Evolutionary conservation across 805 yeast genomes (phyloP).

Genomic region (Cyberlindnera subsufficiens): DNA sequence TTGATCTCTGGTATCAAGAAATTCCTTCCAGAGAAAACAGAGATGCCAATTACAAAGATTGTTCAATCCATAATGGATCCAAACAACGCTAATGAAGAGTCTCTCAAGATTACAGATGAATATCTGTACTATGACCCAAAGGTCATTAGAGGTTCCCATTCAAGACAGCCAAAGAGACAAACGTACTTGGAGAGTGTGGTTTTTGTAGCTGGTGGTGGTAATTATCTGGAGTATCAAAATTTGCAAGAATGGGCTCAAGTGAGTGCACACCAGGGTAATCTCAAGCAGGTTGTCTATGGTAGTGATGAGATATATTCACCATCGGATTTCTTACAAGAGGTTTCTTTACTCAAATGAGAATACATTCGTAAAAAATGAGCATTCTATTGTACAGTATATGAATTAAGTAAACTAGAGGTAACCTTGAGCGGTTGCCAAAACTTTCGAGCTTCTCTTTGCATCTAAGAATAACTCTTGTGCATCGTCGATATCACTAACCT

Average conservation of each 20-base stretch:
- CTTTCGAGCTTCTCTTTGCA: constrained; percentile 71
- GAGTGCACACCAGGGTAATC: constrained; percentile 30
- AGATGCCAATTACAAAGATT: constrained; percentile 82
- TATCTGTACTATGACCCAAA: constrained; percentile 89
- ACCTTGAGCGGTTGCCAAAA: constrained; percentile 37
- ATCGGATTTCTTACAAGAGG: constrained; percentile 59
- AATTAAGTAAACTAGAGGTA: constrained; percentile 24
- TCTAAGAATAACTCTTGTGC: constrained; percentile 80
- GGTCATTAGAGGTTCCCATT: constrained; percentile 78
- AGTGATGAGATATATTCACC: constrained; percentile 76
- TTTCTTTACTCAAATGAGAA: constrained; percentile 43
- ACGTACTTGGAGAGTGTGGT: constrained; percentile 77
- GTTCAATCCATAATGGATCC: constrained; percentile 94
- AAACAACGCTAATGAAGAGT: constrained; percentile 48
- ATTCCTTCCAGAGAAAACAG: constrained; percentile 80
- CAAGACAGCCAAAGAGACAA: constrained; percentile 83
- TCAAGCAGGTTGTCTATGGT: constrained; percentile 74
- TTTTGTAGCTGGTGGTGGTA: constrained; percentile 96
- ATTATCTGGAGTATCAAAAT: constrained; percentile 89
- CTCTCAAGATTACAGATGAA: constrained; percentile 76
- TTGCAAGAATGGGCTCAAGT: constrained; percentile 77
- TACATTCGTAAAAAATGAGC: not conserved
- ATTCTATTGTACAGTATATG: not conserved
- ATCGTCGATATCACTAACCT: constrained; percentile 71
- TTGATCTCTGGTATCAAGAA: constrained; percentile 84